A percentile compares a stretch with the other conserved stretches of the same genome.
Evolutionary conservation across 208 protist genomes (phyloP).

Genomic region (Leishmania tropica): DNA sequence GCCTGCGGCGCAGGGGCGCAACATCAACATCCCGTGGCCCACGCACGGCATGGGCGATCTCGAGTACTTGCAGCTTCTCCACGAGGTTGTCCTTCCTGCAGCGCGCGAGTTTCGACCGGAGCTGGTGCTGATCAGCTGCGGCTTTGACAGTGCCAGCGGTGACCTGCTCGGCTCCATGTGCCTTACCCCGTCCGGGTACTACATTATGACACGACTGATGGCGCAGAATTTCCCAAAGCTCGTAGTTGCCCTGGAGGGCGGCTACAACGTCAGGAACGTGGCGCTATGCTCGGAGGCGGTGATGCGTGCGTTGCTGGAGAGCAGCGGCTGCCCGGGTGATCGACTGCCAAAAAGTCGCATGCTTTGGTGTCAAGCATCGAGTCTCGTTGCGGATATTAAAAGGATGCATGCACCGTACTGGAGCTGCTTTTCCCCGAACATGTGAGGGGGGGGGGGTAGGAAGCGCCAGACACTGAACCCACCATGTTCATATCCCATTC

Average conservation of each 20-base stretch:
- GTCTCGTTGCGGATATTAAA: constrained; percentile 18
- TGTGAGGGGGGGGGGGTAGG: not conserved
- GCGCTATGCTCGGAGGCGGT: constrained; percentile 83
- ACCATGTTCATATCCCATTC: not conserved
- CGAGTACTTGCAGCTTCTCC: constrained; percentile 94
- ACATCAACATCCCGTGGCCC: constrained; percentile 95
- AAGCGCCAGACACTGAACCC: not conserved
- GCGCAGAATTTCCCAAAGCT: constrained; percentile 44
- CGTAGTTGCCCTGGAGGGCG: constrained; percentile 91
- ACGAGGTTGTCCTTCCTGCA: constrained; percentile 94
- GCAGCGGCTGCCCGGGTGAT: constrained; percentile 7
- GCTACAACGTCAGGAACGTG: constrained; percentile 88
- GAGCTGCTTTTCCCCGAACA: constrained; percentile 14
- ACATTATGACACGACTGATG: constrained; percentile 74
- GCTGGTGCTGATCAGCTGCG: constrained; percentile 93
- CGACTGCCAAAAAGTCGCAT: constrained; percentile 52
- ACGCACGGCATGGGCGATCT: constrained; percentile 87
- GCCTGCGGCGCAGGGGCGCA: constrained; percentile 77
- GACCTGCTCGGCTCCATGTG: constrained; percentile 94
- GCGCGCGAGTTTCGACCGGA: constrained; percentile 90
- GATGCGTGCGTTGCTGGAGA: constrained; percentile 74
- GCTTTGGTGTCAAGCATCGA: constrained; percentile 52
- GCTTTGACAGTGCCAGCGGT: constrained; percentile 95
- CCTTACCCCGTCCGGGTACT: constrained; percentile 78
- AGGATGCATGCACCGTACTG: constrained; percentile 22